Evolutionary conservation across 2,329 filamentous ascomycete genomes (phyloP).

Genomic region (Verticillium alfalfae): DNA sequence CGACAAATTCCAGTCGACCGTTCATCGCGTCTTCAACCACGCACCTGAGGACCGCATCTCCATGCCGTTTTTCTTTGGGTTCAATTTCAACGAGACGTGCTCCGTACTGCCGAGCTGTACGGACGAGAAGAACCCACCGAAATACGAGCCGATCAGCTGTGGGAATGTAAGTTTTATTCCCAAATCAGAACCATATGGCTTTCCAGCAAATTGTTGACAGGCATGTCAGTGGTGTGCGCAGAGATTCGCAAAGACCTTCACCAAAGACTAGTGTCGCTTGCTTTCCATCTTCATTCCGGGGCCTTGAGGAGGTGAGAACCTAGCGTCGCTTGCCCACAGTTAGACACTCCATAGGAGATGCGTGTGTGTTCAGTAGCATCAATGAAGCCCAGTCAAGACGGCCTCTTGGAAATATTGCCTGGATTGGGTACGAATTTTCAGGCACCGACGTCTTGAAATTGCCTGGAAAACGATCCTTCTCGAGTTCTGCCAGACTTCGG

Average conservation of each 20-base stretch:
- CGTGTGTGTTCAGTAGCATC: too few relatives aligned
- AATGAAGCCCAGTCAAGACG: too few relatives aligned
- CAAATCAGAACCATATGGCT: neutral
- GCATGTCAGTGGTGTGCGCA: conserved; percentile 22
- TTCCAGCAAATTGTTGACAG: conserved; percentile 4
- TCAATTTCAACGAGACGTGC: conserved; percentile 46
- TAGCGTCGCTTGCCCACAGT: too few relatives aligned
- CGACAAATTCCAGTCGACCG: conserved; percentile 24
- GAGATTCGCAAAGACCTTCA: conserved; percentile 18
- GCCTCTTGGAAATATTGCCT: too few relatives aligned
- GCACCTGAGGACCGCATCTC: conserved; percentile 34
- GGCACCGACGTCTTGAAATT: too few relatives aligned
- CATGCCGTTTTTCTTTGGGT: conserved; percentile 32
- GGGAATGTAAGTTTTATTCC: conserved; percentile 25
- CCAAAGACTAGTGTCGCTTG: neutral
- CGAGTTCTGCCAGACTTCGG: too few relatives aligned
- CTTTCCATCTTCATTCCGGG: too few relatives aligned
- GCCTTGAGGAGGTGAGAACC: too few relatives aligned
- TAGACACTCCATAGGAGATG: too few relatives aligned
- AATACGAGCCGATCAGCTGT: conserved; percentile 46
- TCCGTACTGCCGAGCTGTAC: conserved; percentile 41
- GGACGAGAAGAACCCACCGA: conserved; percentile 36
- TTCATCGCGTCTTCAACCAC: conserved; percentile 42
- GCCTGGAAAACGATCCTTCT: too few relatives aligned
- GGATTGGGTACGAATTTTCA: too few relatives aligned